A percentile compares a stretch with the other conserved stretches of the same genome.
phyloP scores from a whole-genome alignment of 805 yeast species.

The Candida chilensis region DNA sequence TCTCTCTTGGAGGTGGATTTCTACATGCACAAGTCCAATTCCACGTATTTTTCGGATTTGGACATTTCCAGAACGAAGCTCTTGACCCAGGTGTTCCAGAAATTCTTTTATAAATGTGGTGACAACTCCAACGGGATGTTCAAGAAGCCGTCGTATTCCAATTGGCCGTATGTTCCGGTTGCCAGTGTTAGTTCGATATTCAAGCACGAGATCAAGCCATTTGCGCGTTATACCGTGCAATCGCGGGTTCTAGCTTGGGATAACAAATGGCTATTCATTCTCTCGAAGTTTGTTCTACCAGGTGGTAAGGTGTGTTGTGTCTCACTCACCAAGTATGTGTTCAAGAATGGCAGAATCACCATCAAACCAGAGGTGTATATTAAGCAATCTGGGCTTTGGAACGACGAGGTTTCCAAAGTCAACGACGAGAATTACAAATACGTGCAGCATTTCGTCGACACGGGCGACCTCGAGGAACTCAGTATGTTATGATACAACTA shows the following conservation, averaged over 20 bases:
- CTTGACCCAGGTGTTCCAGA: conserved; percentile 47
- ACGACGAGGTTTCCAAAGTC: conserved; percentile 36
- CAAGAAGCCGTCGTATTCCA: conserved; percentile 12
- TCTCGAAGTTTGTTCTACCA: conserved; percentile 44
- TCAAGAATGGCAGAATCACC: conserved; percentile 73
- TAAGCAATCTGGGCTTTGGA: conserved; percentile 44
- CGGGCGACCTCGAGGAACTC: conserved; percentile 21
- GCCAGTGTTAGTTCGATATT: conserved; percentile 64
- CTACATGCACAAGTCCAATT: conserved; percentile 81
- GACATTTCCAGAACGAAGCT: conserved; percentile 70
- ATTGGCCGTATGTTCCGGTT: conserved; percentile 64
- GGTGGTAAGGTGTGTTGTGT: conserved; percentile 35
- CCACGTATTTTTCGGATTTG: conserved; percentile 75
- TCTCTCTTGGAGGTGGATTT: conserved; percentile 79
- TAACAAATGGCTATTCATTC: conserved; percentile 72
- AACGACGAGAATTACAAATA: conserved; percentile 26
- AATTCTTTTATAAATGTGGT: conserved; percentile 36
- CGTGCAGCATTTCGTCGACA: conserved; percentile 25
- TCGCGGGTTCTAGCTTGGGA: conserved; percentile 76
- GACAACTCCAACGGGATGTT: conserved; percentile 26
- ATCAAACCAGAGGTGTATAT: conserved; percentile 57
- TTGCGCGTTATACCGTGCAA: conserved; percentile 43
- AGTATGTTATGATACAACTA: conserved; percentile 6
- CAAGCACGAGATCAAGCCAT: conserved; percentile 66
- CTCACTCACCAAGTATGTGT: conserved; percentile 70